A percentile compares a stretch with the other conserved stretches of the same genome.
Conservation (phyloP, 257 asterid genomes). For the Nicotiana sylvestris region DNA sequence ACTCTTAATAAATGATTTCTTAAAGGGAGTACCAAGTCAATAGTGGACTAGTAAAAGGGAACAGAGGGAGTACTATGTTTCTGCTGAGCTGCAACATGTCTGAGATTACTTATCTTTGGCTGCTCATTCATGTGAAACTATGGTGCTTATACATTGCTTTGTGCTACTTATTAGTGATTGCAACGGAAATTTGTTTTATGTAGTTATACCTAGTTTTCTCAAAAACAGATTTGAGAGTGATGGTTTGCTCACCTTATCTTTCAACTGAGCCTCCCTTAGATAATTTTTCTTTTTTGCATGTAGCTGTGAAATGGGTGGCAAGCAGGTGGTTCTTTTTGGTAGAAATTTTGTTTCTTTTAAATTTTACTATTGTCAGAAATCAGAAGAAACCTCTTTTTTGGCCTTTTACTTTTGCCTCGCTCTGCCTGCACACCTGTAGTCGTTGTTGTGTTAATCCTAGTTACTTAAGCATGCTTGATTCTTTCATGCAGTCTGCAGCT, state of each 20-base stretch:
- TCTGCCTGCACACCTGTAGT: neutral
- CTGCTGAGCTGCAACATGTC: constrained; percentile 2
- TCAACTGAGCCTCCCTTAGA: neutral
- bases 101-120: neutral
- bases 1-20: too few species aligned
- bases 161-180: neutral
- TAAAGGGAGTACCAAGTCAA: too few species aligned
- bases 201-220: neutral
- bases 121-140: neutral
- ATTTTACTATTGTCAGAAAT: neutral
- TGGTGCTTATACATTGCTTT: neutral
- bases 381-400: neutral
- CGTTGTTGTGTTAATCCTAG: neutral
- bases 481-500: neutral
- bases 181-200: neutral
- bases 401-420: neutral
- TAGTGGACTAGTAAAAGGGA: too few species aligned
- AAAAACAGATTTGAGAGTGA: neutral
- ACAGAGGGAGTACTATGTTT: neutral
- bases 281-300: neutral
- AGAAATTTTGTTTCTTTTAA: neutral
- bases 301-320: neutral
- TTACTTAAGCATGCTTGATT: neutral
- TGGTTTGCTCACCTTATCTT: neutral
- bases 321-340: neutral